Evolutionary conservation across 2,329 filamentous ascomycete species (phyloP), one percentile per base, ranked within the genome.

Genomic region (Penicillium polonicum): DNA sequence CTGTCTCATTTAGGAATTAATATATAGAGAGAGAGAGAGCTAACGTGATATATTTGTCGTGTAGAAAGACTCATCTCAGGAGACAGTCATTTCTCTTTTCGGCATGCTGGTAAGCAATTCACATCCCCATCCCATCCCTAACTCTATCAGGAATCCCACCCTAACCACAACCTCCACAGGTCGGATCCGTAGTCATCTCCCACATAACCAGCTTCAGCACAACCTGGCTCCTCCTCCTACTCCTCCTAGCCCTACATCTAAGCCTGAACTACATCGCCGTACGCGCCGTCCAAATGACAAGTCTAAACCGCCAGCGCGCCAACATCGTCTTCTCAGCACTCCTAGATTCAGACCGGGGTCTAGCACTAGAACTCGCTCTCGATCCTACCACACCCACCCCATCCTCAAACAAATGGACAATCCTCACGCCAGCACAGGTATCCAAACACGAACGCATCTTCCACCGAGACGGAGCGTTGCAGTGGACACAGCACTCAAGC

Each of bases 181-280:
- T 84, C 15, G 94, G 94, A 0, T 94, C 88, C 48, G 59, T 96
- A 2, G 86, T 96, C 15, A 90, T 97, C 19, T 88, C 89, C 35
- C 80, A 84, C 61, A 85, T 97, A 23, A 85, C 89, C 51, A 85
- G 87, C 48, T 85, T 87, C 55, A 73, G 80, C 15, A 85, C 87
- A 10, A 96, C 94, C 38, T 92, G 91, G 85, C 79, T 78, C 46
- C 80, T 88, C 57, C 85, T 96, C 76, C 75, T 92, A 0, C 61
- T 85, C 3, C 83, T 97, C 21, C 83, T 97, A 17, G 79, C 85
- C 13, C 78, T 90, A 7, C 94, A 97, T 74, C 82, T 97, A 7
- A 84, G 82, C 70, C 92, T 89, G 66, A 97, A 97, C 74, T 93
- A 95, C 73, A 82, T 85, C 35, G 94, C 92, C 42, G 93, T 99